A percentile compares a stretch with the other conserved stretches of the same genome.
These are phyloP conservation scores for Sugiyamaella chiloensis DNA, from an alignment of 805 yeast genomes.

Conservation along the genomic window DNA sequence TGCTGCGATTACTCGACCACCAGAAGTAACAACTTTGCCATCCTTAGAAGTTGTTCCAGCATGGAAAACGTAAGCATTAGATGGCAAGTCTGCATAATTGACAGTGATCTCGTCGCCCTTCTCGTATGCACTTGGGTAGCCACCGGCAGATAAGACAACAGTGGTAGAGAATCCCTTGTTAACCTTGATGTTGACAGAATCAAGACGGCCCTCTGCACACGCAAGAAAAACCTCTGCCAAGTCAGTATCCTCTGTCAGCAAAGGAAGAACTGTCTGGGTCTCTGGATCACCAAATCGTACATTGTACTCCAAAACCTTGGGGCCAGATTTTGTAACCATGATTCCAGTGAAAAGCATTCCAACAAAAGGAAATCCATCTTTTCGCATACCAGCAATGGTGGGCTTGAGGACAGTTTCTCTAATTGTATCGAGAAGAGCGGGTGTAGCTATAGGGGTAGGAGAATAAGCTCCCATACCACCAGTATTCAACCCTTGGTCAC, in stretches of 20 bases:
- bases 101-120: slow-evolving; percentile 85
- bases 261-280: slow-evolving; percentile 92
- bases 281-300: slow-evolving; percentile 99
- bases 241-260: slow-evolving; percentile 80
- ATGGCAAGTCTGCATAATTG: slow-evolving; percentile 39
- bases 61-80: slow-evolving; percentile 77
- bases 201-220: slow-evolving; percentile 90
- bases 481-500: slow-evolving; percentile 91
- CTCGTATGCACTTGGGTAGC: slow-evolving; percentile 84
- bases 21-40: slow-evolving; percentile 73
- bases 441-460: slow-evolving; percentile 94
- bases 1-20: slow-evolving; percentile 96
- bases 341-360: slow-evolving; percentile 95
- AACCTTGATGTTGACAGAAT: slow-evolving; percentile 59
- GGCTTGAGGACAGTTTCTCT: slow-evolving; percentile 79
- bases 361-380: slow-evolving; percentile 90
- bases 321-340: slow-evolving; percentile 83
- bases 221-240: slow-evolving; percentile 90
- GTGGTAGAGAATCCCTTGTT: slow-evolving; percentile 74
- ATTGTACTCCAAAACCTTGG: slow-evolving; percentile 93
- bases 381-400: slow-evolving; percentile 93
- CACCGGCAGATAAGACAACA: slow-evolving; percentile 95
- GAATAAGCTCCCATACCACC: slow-evolving; percentile 99
- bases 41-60: slow-evolving; percentile 79
- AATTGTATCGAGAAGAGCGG: slow-evolving; percentile 64